phyloP scores from a whole-genome alignment of 352 stramenopile genomes.

The Globisporangium uncinulatum region DNA sequence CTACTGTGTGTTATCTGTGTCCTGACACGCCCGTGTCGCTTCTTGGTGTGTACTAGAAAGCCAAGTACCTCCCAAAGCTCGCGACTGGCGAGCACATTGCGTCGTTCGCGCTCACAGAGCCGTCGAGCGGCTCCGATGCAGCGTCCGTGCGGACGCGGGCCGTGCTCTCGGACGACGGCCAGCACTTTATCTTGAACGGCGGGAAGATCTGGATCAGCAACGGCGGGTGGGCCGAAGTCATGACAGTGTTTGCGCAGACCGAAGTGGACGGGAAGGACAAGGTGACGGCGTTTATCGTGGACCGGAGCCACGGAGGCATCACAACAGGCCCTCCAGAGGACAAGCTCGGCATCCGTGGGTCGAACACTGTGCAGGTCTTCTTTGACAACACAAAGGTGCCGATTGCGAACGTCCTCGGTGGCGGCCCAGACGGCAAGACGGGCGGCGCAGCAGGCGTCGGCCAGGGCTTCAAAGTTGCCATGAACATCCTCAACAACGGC shows the following conservation, averaged over 20 bases:
- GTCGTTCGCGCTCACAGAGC: constrained; percentile 88
- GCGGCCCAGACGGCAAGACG: constrained; percentile 66
- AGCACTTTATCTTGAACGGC: constrained; percentile 90
- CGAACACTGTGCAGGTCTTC: constrained; percentile 95
- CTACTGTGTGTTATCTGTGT: neutral
- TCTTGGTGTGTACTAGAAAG: constrained; percentile 63
- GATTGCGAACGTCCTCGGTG: constrained; percentile 87
- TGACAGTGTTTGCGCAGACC: constrained; percentile 96
- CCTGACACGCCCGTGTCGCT: too few relatives aligned
- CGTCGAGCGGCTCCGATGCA: constrained; percentile 87
- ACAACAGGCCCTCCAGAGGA: constrained; percentile 91
- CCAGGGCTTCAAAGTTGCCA: constrained; percentile 90
- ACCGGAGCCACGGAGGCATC: constrained; percentile 90
- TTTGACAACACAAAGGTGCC: constrained; percentile 95
- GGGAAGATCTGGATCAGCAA: constrained; percentile 98
- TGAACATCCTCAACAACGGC: constrained; percentile 94
- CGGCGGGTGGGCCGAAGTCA: constrained; percentile 93
- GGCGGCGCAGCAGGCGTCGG: constrained; percentile 70
- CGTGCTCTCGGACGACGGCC: constrained; percentile 86
- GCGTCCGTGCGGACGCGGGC: constrained; percentile 89
- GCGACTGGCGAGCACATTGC: constrained; percentile 83
- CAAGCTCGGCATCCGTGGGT: constrained; percentile 96
- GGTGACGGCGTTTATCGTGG: constrained; percentile 97
- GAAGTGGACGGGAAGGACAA: constrained; percentile 95
- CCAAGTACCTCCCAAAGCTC: constrained; percentile 88